Evolutionary conservation across 257 asterid species (phyloP).

Genomic region (Salvia splendens): DNA sequence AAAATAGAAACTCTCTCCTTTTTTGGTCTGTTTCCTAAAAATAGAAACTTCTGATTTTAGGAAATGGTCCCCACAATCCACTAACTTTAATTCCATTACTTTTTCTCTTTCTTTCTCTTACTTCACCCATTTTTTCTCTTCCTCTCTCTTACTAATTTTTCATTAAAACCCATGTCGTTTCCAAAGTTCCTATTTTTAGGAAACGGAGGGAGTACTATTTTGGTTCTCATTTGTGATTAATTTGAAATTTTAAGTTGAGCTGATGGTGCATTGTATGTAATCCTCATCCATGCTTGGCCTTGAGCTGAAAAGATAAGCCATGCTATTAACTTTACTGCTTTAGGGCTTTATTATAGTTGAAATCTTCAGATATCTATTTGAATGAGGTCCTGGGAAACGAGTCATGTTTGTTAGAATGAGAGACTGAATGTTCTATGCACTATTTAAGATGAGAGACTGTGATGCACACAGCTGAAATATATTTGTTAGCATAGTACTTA

Average conservation of each 20-base stretch:
- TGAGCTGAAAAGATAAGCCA: slow-evolving; percentile 7
- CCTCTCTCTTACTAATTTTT: too few species aligned
- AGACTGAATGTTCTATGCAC: background rate
- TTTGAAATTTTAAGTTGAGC: slow-evolving; percentile 12
- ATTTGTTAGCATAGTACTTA: slow-evolving; percentile 6
- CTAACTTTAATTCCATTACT: too few species aligned
- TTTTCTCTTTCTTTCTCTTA: too few species aligned
- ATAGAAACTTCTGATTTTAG: too few species aligned
- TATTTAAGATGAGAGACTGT: slow-evolving; percentile 11
- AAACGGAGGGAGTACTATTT: background rate
- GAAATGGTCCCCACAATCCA: too few species aligned
- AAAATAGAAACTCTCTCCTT: too few species aligned
- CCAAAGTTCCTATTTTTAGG: too few species aligned
- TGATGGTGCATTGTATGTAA: background rate
- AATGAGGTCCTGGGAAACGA: background rate
- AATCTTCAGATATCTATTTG: slow-evolving; percentile 1
- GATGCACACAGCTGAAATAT: background rate
- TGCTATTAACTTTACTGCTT: background rate
- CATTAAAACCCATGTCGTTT: too few species aligned
- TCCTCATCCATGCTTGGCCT: slow-evolving; percentile 9
- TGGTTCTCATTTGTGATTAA: background rate
- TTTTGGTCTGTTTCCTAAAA: too few species aligned
- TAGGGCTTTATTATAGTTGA: slow-evolving; percentile 1
- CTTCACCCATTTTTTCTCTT: too few species aligned
- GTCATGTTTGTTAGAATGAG: too few species aligned